Evolutionary conservation across 306 rosid genomes (phyloP).

Genomic region (Rubus idaeus): DNA sequence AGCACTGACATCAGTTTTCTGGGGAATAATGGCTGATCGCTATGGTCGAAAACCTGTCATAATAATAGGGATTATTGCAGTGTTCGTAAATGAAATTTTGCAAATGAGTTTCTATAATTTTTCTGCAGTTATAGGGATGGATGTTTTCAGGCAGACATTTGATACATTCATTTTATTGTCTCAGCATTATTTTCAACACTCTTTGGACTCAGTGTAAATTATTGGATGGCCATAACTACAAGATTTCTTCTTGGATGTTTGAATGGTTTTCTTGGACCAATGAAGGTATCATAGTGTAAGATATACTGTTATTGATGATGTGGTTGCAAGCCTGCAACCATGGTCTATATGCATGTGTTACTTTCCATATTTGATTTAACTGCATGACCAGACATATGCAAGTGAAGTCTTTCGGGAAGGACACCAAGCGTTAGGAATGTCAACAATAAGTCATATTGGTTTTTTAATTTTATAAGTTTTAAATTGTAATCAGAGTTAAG

Average conservation of each 20-base stretch:
- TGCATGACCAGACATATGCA: slow-evolving; percentile 69
- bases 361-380: not conserved
- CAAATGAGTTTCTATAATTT: no score
- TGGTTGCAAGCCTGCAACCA: not conserved
- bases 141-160: no score
- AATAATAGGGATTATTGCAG: no score
- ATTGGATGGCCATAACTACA: no score
- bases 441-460: slow-evolving; percentile 55
- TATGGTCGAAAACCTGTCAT: no score
- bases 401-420: slow-evolving; percentile 66
- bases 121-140: no score
- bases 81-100: no score
- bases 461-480: slow-evolving; percentile 10
- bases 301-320: not conserved
- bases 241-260: slow-evolving; percentile 78
- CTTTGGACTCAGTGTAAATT: no score
- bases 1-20: no score
- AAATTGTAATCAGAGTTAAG: not conserved
- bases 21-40: no score
- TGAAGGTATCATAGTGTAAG: slow-evolving; percentile 55
- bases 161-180: no score
- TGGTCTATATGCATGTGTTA: not conserved
- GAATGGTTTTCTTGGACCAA: slow-evolving; percentile 84
- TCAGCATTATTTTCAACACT: no score
- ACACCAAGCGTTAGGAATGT: slow-evolving; percentile 76